These are phyloP conservation scores for Murraya paniculata DNA, from an alignment of 345 rosid species.

Conservation along the genomic window DNA sequence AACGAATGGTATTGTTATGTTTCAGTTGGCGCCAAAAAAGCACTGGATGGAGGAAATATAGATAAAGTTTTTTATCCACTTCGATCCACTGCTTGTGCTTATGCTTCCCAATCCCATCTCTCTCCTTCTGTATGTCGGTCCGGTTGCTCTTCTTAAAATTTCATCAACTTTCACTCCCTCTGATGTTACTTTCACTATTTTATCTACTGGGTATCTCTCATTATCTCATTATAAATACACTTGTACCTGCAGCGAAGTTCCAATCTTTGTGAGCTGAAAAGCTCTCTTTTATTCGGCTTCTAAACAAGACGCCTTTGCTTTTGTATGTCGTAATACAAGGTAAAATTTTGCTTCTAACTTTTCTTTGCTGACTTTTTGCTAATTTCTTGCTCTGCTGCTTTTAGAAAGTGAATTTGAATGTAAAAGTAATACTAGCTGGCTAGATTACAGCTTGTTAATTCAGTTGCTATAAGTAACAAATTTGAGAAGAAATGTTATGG, in stretches of 20 bases:
- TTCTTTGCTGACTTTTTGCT: neutral
- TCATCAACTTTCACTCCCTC: slow-evolving; percentile 5
- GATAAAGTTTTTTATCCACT: slow-evolving; percentile 37
- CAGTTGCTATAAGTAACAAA: neutral
- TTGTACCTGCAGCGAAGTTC: neutral
- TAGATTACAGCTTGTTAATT: neutral
- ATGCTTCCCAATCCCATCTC: slow-evolving; percentile 7
- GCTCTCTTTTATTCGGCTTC: neutral
- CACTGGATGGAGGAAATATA: slow-evolving; percentile 14
- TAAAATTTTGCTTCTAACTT: neutral
- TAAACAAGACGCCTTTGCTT: neutral
- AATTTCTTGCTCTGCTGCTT: neutral
- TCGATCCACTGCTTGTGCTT: slow-evolving; percentile 12
- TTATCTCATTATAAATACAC: neutral
- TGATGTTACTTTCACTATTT: neutral
- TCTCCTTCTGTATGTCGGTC: slow-evolving; percentile 5
- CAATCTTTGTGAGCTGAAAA: neutral
- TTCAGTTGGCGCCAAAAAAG: slow-evolving; percentile 41
- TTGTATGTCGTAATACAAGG: neutral
- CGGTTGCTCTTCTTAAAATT: neutral
- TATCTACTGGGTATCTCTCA: neutral
- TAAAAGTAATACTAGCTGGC: neutral
- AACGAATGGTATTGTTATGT: slow-evolving; percentile 7
- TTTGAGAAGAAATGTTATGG: neutral
- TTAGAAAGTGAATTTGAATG: neutral